Evolutionary conservation across 1,284 basidiomycete species (phyloP).

Genomic region (Ceratobasidium sp.): DNA sequence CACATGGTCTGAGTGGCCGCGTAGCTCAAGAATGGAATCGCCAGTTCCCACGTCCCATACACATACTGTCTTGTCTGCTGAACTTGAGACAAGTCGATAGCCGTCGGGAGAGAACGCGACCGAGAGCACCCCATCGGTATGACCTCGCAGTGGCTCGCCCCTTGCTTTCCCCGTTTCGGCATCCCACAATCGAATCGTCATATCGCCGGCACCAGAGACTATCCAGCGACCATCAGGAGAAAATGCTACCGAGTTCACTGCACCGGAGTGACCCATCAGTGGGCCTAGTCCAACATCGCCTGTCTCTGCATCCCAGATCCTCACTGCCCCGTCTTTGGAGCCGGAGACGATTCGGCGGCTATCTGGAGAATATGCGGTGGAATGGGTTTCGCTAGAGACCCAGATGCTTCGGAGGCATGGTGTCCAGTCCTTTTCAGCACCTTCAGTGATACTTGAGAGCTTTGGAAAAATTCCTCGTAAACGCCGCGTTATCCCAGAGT

Average conservation of each 20-base stretch:
- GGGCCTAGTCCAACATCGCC: not conserved
- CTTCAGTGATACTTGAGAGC: not conserved
- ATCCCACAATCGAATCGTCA: constrained; percentile 44
- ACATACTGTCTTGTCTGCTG: constrained; percentile 29
- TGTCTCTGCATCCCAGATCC: constrained; percentile 40
- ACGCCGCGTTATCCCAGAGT: not conserved
- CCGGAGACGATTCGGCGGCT: constrained; percentile 19
- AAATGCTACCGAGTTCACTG: constrained; percentile 31
- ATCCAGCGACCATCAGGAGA: constrained; percentile 42
- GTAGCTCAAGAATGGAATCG: not conserved
- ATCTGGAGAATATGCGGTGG: constrained; percentile 41
- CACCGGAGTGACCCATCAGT: not conserved
- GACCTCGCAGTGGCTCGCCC: constrained; percentile 7
- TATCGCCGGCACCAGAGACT: constrained; percentile 42
- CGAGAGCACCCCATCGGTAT: constrained; percentile 7
- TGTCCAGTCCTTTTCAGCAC: not conserved
- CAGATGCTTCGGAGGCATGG: not conserved
- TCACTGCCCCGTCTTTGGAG: constrained; percentile 5
- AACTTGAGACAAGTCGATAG: constrained; percentile 19
- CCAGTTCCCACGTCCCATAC: constrained; percentile 39
- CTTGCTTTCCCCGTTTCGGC: constrained; percentile 1
- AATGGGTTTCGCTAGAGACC: not conserved
- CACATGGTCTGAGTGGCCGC: constrained; percentile 33
- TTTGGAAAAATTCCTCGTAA: not conserved
- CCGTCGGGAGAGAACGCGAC: constrained; percentile 37